Percentiles rank a stretch among this genome's conserved stretches.
Evolutionary conservation across 2,329 filamentous ascomycete species (phyloP).

Genomic region (Elsinoe necatrix): DNA sequence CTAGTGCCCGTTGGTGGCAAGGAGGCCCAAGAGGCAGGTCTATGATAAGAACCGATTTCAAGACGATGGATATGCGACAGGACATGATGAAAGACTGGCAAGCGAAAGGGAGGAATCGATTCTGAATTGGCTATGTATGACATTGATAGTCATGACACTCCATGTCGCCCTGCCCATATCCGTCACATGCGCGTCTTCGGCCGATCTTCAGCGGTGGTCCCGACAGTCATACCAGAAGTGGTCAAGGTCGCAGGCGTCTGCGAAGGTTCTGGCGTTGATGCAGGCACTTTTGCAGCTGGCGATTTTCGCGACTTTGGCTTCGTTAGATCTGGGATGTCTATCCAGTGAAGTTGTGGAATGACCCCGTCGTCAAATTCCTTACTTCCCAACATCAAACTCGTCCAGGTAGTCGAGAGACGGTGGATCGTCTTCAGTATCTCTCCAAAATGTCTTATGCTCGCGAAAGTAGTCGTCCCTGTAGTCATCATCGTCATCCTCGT

Average conservation of each 20-base stretch:
- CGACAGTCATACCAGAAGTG: neutral
- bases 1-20: slow-evolving; percentile 59
- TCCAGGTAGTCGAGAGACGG: neutral
- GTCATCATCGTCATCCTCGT: neutral
- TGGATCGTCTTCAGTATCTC: neutral
- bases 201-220: neutral
- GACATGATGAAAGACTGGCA: neutral
- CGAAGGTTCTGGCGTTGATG: neutral
- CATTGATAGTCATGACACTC: neutral
- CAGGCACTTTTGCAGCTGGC: neutral
- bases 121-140: neutral
- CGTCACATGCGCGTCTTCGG: neutral
- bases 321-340: neutral
- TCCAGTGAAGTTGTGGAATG: neutral
- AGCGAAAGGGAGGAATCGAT: neutral
- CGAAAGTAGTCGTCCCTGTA: neutral
- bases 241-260: neutral
- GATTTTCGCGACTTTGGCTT: neutral
- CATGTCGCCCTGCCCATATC: no score
- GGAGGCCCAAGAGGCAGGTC: slow-evolving; percentile 37
- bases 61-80: neutral
- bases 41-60: neutral
- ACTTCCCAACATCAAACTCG: neutral
- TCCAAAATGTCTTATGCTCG: neutral
- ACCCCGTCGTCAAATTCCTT: neutral